Conservation (phyloP, 768 basidiomycete species). For the Lentinula guzmanii region DNA sequence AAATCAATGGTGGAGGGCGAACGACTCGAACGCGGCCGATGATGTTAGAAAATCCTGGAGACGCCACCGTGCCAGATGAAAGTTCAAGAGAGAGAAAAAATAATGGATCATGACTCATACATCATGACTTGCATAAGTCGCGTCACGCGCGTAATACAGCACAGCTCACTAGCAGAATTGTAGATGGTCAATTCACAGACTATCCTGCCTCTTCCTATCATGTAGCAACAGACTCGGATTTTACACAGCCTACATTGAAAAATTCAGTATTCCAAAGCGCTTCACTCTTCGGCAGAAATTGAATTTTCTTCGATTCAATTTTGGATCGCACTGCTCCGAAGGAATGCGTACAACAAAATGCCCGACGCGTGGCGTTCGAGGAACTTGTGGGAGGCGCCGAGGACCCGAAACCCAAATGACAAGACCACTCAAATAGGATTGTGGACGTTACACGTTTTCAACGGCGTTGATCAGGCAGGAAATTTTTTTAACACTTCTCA, state of each 20-base stretch:
- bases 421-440: not conserved
- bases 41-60: not conserved
- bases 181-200: too few relatives aligned
- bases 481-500: not conserved
- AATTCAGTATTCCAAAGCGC: too few relatives aligned
- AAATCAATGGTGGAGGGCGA: constrained; percentile 1
- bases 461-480: not conserved
- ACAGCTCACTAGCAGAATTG: too few relatives aligned
- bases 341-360: not conserved
- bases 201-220: too few relatives aligned
- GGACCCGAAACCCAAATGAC: not conserved
- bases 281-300: too few relatives aligned
- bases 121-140: not conserved
- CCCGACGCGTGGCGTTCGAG: not conserved
- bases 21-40: constrained; percentile 2
- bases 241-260: too few relatives aligned
- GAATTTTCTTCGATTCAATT: too few relatives aligned
- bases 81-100: not conserved
- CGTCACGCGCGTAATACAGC: too few relatives aligned
- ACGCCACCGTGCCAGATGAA: not conserved
- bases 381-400: not conserved
- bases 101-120: not conserved
- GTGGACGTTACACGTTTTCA: not conserved
- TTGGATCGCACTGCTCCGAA: too few relatives aligned
- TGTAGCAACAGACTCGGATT: too few relatives aligned